Evolutionary conservation across 129 eudicot genomes (phyloP).

Genomic region (Lactuca sativa): DNA sequence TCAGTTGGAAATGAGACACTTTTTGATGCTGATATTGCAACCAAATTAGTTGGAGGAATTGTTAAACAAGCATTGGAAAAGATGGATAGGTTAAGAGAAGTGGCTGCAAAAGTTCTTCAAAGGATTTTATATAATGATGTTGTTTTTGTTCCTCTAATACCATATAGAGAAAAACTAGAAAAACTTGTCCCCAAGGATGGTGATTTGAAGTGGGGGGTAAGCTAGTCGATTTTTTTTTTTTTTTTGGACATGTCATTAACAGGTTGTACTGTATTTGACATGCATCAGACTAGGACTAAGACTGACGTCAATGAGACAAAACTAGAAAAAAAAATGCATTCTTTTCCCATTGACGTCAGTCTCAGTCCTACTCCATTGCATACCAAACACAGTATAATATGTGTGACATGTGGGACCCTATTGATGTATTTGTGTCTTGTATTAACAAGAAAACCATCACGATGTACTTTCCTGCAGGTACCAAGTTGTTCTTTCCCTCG

Average conservation of each 20-base stretch:
- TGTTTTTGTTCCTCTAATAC: conserved; percentile 65
- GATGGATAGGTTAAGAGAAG: conserved; percentile 90
- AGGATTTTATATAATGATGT: conserved; percentile 62
- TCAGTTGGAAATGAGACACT: conserved; percentile 28
- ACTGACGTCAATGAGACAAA: not conserved
- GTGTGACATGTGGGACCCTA: not conserved
- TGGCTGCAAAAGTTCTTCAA: conserved; percentile 82
- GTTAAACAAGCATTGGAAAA: conserved; percentile 93
- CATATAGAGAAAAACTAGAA: conserved; percentile 58
- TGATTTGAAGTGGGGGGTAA: conserved; percentile 80
- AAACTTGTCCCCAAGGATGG: conserved; percentile 49
- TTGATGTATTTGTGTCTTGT: not conserved
- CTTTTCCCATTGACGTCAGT: not conserved
- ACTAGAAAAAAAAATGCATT: too few species aligned
- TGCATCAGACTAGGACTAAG: not conserved
- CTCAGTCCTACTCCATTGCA: too few species aligned
- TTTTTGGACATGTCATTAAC: not conserved
- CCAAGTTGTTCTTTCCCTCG: conserved; percentile 85
- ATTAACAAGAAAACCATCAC: conserved; percentile 3
- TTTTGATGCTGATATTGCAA: conserved; percentile 71
- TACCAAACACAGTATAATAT: not conserved
- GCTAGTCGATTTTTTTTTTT: conserved; percentile 9
- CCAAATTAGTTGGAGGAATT: conserved; percentile 65
- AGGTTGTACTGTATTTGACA: not conserved
- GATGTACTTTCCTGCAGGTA: conserved; percentile 46